Evolutionary conservation across 176 grass and related monocot genomes (phyloP).

Genomic region (Musa schizocarpa): DNA sequence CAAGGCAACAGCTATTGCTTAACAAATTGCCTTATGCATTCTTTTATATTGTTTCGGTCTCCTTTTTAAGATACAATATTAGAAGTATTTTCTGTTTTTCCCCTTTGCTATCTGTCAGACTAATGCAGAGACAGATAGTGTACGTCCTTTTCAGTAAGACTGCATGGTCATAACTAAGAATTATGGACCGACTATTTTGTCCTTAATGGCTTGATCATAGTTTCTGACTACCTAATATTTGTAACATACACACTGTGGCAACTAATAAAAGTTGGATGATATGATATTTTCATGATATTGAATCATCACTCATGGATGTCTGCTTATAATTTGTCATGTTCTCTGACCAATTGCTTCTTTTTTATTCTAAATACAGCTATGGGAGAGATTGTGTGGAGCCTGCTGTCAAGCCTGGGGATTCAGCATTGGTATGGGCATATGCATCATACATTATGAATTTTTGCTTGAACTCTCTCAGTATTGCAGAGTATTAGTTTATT

Average conservation of each 20-base stretch:
- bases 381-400: constrained; percentile 90
- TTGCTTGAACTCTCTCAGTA: neutral
- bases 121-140: too few relatives aligned
- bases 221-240: too few relatives aligned
- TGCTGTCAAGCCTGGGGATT: constrained; percentile 68
- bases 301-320: neutral
- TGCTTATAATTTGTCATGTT: neutral
- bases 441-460: neutral
- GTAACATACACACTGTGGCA: neutral
- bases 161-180: neutral
- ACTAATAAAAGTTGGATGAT: neutral
- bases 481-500: neutral
- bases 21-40: neutral
- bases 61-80: too few relatives aligned
- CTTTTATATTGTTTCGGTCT: neutral
- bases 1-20: neutral
- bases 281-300: neutral
- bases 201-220: too few relatives aligned
- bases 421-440: constrained; percentile 41
- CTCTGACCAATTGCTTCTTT: neutral
- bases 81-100: too few relatives aligned
- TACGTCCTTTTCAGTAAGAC: neutral
- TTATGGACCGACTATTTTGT: neutral
- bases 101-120: too few relatives aligned
- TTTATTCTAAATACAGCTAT: constrained; percentile 39